Base-by-base conservation (phyloP, 129 eudicot species). In the Kitagawia praeruptora region DNA sequence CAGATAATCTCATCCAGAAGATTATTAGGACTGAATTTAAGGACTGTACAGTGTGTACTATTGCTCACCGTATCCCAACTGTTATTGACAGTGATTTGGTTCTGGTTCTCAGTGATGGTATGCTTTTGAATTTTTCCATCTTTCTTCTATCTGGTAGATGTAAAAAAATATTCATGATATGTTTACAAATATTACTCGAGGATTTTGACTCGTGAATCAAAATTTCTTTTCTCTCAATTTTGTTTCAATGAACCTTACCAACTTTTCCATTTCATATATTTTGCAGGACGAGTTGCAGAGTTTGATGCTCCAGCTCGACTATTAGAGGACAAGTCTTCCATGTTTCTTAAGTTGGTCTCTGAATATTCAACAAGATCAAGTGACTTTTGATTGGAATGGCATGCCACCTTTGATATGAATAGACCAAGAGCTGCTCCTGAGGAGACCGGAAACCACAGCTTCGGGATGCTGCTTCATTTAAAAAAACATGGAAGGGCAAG, bases 41-140 rank as follows among this genome's bases (percentile, higher is more conserved):
- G 77, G 86, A 90, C 61, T 92, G 97, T 82, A 96, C 99, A 18
- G 97, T 96, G 28, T 86, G 96, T 83, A 95, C 97, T 31, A 95
- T 95, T 64, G 99, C 99, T 81, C 99, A 95, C 56, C 90, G 99
- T 18, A 95, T 95, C 80, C 97, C 97, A 10, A 95, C 99, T 14
- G 93, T 95, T 61, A 92, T 92, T 74, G 97, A 95, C 63, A 92
- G 99, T 45, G 99, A 95, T 86, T 85, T 90, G 48, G 99, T 95
- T 67, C 91, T 95, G 91, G 99, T 95, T 75, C 96, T 95, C 77
- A 92, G 96, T 87, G 99, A 92, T 67, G 99, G 99, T 95, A 77
- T 16, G 88, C 76, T 8, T 85, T 63, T 23, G 19, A 44, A 66
- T 41, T 45, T 37, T 53, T 54, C 75, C 2, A n/a, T 76, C 28